Evolutionary conservation across 225 moss, liverwort and hornwort species (phyloP).

Genomic region (Ulota crispa): DNA sequence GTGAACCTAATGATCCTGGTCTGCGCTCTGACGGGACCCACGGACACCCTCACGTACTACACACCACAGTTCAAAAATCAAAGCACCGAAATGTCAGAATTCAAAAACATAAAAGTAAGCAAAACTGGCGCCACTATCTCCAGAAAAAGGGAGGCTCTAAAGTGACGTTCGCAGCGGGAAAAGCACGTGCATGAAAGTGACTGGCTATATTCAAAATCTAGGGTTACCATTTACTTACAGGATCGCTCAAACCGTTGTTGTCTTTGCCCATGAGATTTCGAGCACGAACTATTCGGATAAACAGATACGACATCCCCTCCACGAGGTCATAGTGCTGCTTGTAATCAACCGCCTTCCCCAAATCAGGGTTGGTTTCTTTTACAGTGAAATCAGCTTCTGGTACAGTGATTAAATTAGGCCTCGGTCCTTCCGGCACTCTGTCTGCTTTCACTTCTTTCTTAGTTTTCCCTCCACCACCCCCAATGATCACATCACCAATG

Average conservation of each 20-base stretch:
- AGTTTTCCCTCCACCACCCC: constrained; percentile 14
- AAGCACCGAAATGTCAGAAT: background rate
- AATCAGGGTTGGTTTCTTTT: constrained; percentile 68
- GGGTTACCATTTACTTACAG: constrained; percentile 33
- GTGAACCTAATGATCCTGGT: constrained; percentile 47
- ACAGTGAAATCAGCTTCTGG: constrained; percentile 72
- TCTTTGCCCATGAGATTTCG: constrained; percentile 73
- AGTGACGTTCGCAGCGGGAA: too few relatives aligned
- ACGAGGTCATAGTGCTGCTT: constrained; percentile 86
- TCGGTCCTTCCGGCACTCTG: constrained; percentile 30
- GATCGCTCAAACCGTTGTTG: constrained; percentile 69
- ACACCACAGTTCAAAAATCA: background rate
- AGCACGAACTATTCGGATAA: constrained; percentile 72
- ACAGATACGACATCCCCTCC: constrained; percentile 82
- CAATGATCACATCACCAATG: background rate
- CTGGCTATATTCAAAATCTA: background rate
- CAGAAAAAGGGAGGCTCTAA: too few relatives aligned
- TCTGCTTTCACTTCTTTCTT: constrained; percentile 31
- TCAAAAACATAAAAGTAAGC: too few relatives aligned
- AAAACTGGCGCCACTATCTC: too few relatives aligned
- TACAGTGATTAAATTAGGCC: constrained; percentile 51
- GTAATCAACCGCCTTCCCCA: constrained; percentile 80
- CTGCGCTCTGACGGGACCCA: constrained; percentile 56
- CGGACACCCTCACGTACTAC: constrained; percentile 65
- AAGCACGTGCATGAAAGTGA: too few relatives aligned